Conservation (phyloP, 306 rosid genomes). For the Vachellia collinsii region DNA sequence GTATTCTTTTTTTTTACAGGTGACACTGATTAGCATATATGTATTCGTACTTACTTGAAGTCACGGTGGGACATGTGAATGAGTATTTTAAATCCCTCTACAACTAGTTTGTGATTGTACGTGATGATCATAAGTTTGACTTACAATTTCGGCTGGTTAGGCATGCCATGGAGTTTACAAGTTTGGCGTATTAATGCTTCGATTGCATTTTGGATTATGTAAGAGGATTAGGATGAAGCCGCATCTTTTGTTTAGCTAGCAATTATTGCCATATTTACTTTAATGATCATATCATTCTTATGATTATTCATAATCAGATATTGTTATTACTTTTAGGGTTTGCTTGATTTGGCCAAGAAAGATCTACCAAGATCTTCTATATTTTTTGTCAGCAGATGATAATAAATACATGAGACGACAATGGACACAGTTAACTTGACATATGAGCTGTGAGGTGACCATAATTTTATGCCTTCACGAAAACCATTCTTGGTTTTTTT, state of each 20-base stretch:
- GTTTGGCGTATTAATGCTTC: neutral
- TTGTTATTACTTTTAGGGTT: slow-evolving; percentile 6
- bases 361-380: slow-evolving; percentile 4
- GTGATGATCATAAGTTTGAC: neutral
- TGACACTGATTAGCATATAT: too few relatives aligned
- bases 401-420: slow-evolving; percentile 38
- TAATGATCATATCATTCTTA: neutral
- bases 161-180: neutral
- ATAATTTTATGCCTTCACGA: slow-evolving; percentile 19
- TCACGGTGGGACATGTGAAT: too few relatives aligned
- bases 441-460: slow-evolving; percentile 17
- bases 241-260: neutral
- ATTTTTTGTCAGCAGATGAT: neutral
- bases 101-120: too few relatives aligned
- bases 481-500: slow-evolving; percentile 8
- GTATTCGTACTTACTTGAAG: too few relatives aligned
- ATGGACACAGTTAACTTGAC: slow-evolving; percentile 29
- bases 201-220: neutral
- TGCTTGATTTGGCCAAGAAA: slow-evolving; percentile 36
- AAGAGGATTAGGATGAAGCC: slow-evolving; percentile 26
- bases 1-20: too few relatives aligned
- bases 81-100: neutral
- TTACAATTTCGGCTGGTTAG: neutral
- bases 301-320: slow-evolving; percentile 12
- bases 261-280: neutral